Evolutionary conservation across 371 early-diverging fungal genomes (phyloP).

Genomic region (Mortierella sp.): DNA sequence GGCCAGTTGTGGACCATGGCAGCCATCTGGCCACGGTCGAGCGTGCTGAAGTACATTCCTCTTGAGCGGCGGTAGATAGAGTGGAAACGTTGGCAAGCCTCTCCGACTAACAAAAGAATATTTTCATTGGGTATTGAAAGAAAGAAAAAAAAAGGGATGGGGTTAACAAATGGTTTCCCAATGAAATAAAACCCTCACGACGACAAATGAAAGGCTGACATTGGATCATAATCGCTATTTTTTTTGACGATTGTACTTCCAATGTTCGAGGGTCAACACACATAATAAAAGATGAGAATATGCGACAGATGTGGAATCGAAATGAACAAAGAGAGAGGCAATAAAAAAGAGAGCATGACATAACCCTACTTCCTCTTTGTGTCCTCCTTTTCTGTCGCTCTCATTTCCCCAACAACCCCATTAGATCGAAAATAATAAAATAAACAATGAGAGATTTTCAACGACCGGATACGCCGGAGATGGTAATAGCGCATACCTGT

Average conservation of each 20-base stretch:
- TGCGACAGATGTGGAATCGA: neutral
- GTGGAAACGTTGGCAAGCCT: conserved; percentile 69
- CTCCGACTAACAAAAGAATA: conserved; percentile 30
- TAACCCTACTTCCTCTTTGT: neutral
- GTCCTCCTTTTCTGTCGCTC: neutral
- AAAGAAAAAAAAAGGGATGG: conserved; percentile 6
- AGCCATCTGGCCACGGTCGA: conserved; percentile 73
- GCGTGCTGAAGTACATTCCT: conserved; percentile 75
- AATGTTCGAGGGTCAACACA: neutral
- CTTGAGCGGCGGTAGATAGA: conserved; percentile 75
- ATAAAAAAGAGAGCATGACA: conserved; percentile 2
- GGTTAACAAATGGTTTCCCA: neutral
- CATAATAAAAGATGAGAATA: neutral
- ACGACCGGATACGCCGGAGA: conserved; percentile 7
- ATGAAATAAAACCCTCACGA: neutral
- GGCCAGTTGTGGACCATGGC: conserved; percentile 58
- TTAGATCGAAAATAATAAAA: conserved; percentile 21
- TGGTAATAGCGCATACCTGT: conserved; percentile 48
- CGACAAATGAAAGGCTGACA: neutral
- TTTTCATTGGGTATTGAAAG: neutral
- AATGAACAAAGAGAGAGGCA: neutral
- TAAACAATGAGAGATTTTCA: neutral
- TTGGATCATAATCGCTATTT: neutral
- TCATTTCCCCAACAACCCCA: conserved; percentile 12
- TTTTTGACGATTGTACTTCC: neutral